Evolutionary conservation across 345 rosid species (phyloP).

Genomic region (Citrus mangshanensis): DNA sequence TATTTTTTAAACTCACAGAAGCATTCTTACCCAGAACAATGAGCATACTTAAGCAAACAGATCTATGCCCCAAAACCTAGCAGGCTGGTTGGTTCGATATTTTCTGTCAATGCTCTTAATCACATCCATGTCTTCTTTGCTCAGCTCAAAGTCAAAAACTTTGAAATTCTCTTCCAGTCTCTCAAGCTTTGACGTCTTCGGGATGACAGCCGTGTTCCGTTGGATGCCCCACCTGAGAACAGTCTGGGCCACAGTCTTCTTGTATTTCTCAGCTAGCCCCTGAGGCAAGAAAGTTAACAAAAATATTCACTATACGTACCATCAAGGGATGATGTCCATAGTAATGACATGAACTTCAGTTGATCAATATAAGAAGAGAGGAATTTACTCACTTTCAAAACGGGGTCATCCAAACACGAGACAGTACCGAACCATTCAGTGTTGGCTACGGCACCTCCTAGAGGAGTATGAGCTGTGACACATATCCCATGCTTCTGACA

Average conservation of each 20-base stretch:
- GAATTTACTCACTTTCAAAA: constrained; percentile 51
- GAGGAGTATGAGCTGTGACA: constrained; percentile 88
- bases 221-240: constrained; percentile 84
- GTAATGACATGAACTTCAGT: not conserved
- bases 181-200: constrained; percentile 62
- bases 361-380: not conserved
- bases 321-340: not conserved
- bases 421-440: constrained; percentile 69
- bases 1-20: not conserved
- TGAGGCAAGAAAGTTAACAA: constrained; percentile 11
- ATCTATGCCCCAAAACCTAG: constrained; percentile 82
- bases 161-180: constrained; percentile 65
- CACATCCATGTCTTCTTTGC: constrained; percentile 70
- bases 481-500: constrained; percentile 83
- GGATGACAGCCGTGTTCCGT: constrained; percentile 68
- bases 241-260: constrained; percentile 70
- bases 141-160: constrained; percentile 61
- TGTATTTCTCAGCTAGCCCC: constrained; percentile 76
- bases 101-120: constrained; percentile 56
- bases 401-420: constrained; percentile 77
- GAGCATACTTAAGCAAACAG: constrained; percentile 49
- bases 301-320: not conserved
- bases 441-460: constrained; percentile 74
- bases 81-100: constrained; percentile 69
- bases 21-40: not conserved